Evolutionary conservation across 139 green algal genomes (phyloP).

Genomic region (Tetratostichococcus sp.): DNA sequence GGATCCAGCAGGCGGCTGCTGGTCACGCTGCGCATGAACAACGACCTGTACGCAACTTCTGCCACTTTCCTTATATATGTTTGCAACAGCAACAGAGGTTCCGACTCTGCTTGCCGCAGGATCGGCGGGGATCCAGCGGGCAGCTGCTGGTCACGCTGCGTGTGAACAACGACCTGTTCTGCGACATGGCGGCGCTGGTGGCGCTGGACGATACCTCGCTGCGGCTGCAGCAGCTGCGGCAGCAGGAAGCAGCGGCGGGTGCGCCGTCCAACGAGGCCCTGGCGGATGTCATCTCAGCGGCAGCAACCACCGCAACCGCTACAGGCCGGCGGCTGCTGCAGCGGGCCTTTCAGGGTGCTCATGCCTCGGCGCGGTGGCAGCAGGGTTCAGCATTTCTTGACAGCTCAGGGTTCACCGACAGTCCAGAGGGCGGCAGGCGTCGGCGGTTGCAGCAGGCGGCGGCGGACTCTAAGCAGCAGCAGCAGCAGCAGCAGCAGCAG

Average conservation of each 20-base stretch:
- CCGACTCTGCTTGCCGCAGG: neutral
- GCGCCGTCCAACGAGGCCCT: no score
- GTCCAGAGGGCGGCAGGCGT: no score
- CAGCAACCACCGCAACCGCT: no score
- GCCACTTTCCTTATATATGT: no score
- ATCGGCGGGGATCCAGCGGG: constrained; percentile 1
- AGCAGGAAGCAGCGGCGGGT: neutral
- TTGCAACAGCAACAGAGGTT: no score
- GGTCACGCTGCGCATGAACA: constrained; percentile 33
- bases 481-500: no score
- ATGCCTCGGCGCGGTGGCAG: neutral
- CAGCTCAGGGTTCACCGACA: no score
- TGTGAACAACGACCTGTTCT: constrained; percentile 35
- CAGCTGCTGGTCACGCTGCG: constrained; percentile 30
- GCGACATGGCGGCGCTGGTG: constrained; percentile 28
- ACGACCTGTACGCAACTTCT: no score
- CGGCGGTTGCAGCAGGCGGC: no score
- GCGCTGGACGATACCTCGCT: constrained; percentile 17
- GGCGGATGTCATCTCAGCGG: neutral
- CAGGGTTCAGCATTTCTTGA: no score
- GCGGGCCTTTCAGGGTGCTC: neutral
- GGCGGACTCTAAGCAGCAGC: neutral
- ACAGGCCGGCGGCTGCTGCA: neutral
- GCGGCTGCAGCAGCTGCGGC: neutral
- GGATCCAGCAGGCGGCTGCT: constrained; percentile 19